Conservation (phyloP, 2,329 filamentous ascomycete species). For the Paraphaeosphaeria sporulosa region DNA sequence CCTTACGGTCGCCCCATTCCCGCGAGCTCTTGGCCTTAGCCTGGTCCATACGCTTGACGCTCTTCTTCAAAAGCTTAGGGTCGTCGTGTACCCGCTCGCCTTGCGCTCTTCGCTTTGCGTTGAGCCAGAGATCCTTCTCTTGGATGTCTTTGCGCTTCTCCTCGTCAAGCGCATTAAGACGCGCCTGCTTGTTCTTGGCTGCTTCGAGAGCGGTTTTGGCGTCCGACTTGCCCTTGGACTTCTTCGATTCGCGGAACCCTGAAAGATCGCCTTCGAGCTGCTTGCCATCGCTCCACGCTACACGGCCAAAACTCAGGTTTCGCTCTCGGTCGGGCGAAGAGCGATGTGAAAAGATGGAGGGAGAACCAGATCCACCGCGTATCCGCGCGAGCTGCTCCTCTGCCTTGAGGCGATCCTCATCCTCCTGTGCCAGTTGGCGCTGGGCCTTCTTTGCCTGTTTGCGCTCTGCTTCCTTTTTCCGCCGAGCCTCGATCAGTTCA, state of each 20-base stretch:
- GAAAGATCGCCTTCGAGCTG: conserved; percentile 75
- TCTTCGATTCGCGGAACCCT: conserved; percentile 69
- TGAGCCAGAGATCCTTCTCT: conserved; percentile 94
- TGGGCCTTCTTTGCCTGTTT: conserved; percentile 90
- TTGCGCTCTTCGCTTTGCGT: conserved; percentile 85
- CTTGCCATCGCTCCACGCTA: conserved; percentile 89
- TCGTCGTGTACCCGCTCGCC: conserved; percentile 91
- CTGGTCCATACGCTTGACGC: conserved; percentile 90
- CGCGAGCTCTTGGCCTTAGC: conserved; percentile 90
- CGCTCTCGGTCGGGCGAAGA: conserved; percentile 59
- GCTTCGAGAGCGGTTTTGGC: conserved; percentile 85
- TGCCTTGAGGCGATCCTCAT: conserved; percentile 72
- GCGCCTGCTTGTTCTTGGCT: conserved; percentile 84
- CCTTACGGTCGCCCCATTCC: conserved; percentile 70
- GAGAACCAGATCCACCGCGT: conserved; percentile 66
- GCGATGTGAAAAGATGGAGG: conserved; percentile 58
- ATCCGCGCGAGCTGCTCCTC: conserved; percentile 64
- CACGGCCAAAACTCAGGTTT: conserved; percentile 87
- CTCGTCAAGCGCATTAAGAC: conserved; percentile 76
- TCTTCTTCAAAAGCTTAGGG: conserved; percentile 83
- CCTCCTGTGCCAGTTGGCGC: conserved; percentile 76
- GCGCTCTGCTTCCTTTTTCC: conserved; percentile 85
- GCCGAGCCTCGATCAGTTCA: conserved; percentile 88
- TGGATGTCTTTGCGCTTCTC: conserved; percentile 85
- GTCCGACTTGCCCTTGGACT: conserved; percentile 84